phyloP scores from a whole-genome alignment of 805 yeast species.

The Metschnikowia bowlesiae region DNA sequence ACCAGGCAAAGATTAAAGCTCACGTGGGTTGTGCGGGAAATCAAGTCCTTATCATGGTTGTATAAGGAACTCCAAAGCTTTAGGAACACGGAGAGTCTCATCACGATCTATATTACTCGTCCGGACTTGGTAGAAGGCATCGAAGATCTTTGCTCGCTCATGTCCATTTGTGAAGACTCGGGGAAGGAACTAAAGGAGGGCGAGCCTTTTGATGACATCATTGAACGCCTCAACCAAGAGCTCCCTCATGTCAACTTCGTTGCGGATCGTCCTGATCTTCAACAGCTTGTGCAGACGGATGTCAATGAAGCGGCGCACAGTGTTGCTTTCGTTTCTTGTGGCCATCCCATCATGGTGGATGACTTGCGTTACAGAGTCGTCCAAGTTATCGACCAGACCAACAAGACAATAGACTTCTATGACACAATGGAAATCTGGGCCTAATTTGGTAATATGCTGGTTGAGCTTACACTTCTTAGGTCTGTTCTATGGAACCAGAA shows the following conservation, averaged over 20 bases:
- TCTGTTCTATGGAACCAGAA: too few species aligned
- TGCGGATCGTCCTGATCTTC: conserved; percentile 11
- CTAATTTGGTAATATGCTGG: neutral
- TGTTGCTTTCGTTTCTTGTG: conserved; percentile 11
- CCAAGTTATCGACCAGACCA: conserved; percentile 8
- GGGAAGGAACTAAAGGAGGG: conserved; percentile 13
- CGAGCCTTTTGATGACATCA: conserved; percentile 8
- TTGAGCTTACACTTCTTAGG: too few species aligned
- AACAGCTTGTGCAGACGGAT: conserved; percentile 2
- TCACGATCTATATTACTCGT: conserved; percentile 38
- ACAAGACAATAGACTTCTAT: conserved; percentile 13
- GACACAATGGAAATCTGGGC: conserved; percentile 20
- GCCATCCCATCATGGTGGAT: conserved; percentile 13
- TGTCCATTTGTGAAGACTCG: conserved; percentile 8
- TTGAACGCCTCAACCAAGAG: neutral
- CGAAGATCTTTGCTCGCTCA: conserved; percentile 6
- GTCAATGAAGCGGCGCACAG: conserved; percentile 5
- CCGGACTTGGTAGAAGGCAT: conserved; percentile 16
- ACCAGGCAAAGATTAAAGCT: conserved; percentile 17
- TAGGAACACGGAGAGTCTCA: conserved; percentile 20
- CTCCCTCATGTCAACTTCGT: conserved; percentile 9
- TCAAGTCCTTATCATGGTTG: conserved; percentile 23
- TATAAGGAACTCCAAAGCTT: conserved; percentile 20
- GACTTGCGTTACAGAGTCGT: conserved; percentile 10
- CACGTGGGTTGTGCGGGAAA: conserved; percentile 25